Percentiles rank a stretch among this genome's conserved stretches.
These are phyloP conservation scores for Haematococcus sp. DNA, from an alignment of 139 green algal genomes.

Conservation along the genomic window DNA sequence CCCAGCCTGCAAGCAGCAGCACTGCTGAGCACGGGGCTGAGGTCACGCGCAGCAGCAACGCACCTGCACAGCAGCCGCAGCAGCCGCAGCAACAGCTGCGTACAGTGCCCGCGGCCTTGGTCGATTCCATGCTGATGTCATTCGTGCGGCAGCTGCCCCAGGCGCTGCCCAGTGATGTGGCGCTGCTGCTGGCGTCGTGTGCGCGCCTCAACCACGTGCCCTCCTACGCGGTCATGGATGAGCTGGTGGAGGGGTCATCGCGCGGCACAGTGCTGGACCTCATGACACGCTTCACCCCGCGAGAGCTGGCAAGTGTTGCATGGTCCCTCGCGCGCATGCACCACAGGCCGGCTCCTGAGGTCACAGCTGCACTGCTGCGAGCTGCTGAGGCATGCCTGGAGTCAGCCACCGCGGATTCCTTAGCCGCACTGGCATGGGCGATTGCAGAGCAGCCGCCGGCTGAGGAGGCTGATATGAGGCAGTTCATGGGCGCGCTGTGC, in stretches of 20 bases:
- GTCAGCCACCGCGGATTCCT: background rate
- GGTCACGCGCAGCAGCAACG: background rate
- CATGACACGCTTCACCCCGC: background rate
- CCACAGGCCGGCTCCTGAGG: background rate
- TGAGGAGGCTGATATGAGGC: background rate
- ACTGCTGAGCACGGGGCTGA: too few relatives aligned
- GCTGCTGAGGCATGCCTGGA: background rate
- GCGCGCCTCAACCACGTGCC: background rate
- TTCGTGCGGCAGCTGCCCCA: background rate
- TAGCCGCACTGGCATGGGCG: background rate
- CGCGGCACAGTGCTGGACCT: background rate
- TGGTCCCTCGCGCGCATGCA: background rate
- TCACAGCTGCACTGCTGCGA: background rate
- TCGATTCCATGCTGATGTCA: background rate
- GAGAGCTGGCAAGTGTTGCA: background rate
- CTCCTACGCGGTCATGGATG: background rate
- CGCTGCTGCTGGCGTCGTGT: background rate
- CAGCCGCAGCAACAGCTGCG: background rate
- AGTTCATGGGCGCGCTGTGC: slow-evolving; percentile 3
- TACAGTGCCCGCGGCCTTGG: background rate
- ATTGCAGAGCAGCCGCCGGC: background rate
- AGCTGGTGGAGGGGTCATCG: background rate
- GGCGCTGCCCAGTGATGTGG: background rate
- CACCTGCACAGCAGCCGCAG: background rate
- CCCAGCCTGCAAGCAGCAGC: too few relatives aligned